Percentiles rank a stretch among this genome's conserved stretches.
Conservation (phyloP, 805 yeast genomes). For the Saturnispora gosingensis region DNA sequence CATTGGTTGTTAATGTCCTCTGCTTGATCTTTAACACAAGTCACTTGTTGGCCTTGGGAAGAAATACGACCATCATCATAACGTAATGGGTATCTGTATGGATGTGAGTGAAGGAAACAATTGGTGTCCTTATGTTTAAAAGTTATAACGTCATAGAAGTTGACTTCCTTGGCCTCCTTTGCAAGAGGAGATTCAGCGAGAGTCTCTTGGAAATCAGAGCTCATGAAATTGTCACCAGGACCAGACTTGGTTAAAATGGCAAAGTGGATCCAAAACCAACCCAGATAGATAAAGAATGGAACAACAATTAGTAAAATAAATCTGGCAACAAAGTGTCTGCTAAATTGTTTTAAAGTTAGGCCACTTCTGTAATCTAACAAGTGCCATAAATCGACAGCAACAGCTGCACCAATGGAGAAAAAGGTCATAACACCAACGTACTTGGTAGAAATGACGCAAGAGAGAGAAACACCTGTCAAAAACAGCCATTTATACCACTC, state of each 20-base stretch:
- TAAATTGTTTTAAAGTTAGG: slow-evolving; percentile 44
- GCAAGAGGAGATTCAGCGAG: slow-evolving; percentile 76
- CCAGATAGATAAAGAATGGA: slow-evolving; percentile 74
- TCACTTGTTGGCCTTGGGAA: slow-evolving; percentile 91
- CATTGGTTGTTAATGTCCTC: slow-evolving; percentile 74
- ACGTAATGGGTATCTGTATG: slow-evolving; percentile 69
- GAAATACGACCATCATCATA: slow-evolving; percentile 95
- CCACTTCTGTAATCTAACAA: slow-evolving; percentile 67
- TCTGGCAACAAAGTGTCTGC: slow-evolving; percentile 69
- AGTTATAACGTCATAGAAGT: slow-evolving; percentile 69
- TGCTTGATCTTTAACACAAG: slow-evolving; percentile 45
- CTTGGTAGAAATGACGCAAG: slow-evolving; percentile 90
- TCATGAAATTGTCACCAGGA: slow-evolving; percentile 93
- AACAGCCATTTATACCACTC: slow-evolving; percentile 86
- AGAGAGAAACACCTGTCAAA: slow-evolving; percentile 75
- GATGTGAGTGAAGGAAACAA: slow-evolving; percentile 78
- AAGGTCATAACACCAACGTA: slow-evolving; percentile 94
- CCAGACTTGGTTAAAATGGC: slow-evolving; percentile 76
- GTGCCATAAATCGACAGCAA: slow-evolving; percentile 78
- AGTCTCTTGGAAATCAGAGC: slow-evolving; percentile 90
- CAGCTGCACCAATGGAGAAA: slow-evolving; percentile 80
- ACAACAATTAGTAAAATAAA: slow-evolving; percentile 59
- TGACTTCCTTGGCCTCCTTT: slow-evolving; percentile 56
- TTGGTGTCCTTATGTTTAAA: slow-evolving; percentile 73
- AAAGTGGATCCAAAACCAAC: slow-evolving; percentile 91